A percentile compares a stretch with the other conserved stretches of the same genome.
phyloP scores from a whole-genome alignment of 352 stramenopile genomes.

The Pythium scleroteichum region DNA sequence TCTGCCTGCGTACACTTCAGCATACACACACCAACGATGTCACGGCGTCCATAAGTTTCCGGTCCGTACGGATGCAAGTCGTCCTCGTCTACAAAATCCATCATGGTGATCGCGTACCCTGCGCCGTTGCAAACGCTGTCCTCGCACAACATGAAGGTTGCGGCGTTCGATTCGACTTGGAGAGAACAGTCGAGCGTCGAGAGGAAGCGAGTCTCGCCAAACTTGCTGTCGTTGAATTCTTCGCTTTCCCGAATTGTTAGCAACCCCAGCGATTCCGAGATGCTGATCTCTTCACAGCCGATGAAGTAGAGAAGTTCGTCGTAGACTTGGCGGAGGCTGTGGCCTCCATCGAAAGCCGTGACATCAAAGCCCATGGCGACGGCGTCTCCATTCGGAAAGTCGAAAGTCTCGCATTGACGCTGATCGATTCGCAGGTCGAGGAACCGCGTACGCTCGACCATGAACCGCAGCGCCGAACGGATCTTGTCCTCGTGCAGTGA shows the following conservation, averaged over 20 bases:
- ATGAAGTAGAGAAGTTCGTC: conserved; percentile 10
- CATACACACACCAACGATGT: conserved; percentile 6
- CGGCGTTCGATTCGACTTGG: conserved; percentile 10
- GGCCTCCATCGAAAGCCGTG: conserved; percentile 5
- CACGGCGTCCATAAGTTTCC: background rate
- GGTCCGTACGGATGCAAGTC: conserved; percentile 13
- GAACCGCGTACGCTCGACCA: conserved; percentile 8
- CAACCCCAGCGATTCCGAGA: conserved; percentile 10
- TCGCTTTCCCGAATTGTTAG: conserved; percentile 24
- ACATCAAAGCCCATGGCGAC: conserved; percentile 4
- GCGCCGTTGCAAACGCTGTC: too few species aligned
- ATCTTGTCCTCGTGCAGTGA: conserved; percentile 8
- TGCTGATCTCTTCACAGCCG: conserved; percentile 9
- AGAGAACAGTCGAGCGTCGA: background rate
- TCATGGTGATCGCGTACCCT: background rate
- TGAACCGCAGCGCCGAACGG: background rate
- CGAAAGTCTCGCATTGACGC: background rate
- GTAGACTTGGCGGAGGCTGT: conserved; percentile 19
- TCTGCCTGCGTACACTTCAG: too few species aligned
- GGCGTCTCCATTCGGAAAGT: conserved; percentile 1
- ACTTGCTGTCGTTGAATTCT: background rate
- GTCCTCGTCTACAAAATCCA: conserved; percentile 21
- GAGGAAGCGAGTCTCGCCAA: conserved; percentile 4
- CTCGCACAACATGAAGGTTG: background rate
- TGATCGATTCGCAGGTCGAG: conserved; percentile 10